A percentile compares a stretch with the other conserved stretches of the same genome.
These are phyloP conservation scores for Leptodermis oblonga DNA, from an alignment of 257 asterid species.

Conservation along the genomic window DNA sequence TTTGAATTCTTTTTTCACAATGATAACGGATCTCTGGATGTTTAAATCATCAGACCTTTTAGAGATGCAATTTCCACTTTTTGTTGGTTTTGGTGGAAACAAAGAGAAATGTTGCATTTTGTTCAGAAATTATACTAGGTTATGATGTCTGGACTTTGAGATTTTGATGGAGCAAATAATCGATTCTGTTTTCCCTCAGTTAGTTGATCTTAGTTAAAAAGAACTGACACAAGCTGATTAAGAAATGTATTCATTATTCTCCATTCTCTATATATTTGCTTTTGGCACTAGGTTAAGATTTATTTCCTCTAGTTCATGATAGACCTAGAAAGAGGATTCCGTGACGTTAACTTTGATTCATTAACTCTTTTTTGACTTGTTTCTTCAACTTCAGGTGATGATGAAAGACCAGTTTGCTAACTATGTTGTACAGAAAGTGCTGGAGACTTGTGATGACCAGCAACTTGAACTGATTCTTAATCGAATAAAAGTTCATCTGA, in stretches of 20 bases:
- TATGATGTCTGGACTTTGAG: background rate
- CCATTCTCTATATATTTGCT: background rate
- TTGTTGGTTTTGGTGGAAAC: background rate
- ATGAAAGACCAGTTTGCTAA: conserved; percentile 86
- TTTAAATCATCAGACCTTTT: background rate
- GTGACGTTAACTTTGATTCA: background rate
- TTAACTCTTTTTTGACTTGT: background rate
- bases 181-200: background rate
- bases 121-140: background rate
- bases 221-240: background rate
- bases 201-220: background rate
- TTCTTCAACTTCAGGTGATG: conserved; percentile 46
- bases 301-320: background rate
- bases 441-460: conserved; percentile 78
- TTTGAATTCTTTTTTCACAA: background rate
- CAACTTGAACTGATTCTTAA: conserved; percentile 64
- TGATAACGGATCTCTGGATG: background rate
- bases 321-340: background rate
- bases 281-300: background rate
- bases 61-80: background rate
- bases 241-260: background rate
- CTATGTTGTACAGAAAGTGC: conserved; percentile 88
- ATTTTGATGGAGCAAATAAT: background rate
- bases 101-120: background rate
- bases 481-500: conserved; percentile 70